Evolutionary conservation across 192 early-diverging fungal genomes (phyloP), one percentile per base, ranked within the genome.

Genomic region (Backusella sp.): DNA sequence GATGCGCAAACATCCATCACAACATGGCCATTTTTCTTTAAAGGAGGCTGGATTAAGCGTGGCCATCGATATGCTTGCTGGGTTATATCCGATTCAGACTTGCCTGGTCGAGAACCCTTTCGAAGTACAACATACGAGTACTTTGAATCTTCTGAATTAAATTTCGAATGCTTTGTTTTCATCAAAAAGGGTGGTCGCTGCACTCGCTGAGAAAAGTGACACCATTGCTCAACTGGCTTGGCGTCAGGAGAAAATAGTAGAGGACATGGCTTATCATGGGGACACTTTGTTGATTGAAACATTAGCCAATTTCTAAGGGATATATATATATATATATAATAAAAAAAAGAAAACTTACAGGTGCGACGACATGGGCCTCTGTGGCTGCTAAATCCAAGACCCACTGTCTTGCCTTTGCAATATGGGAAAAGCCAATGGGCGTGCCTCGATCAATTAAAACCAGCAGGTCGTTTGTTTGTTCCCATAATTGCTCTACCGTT

Each of bases 391-490:
- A 49, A 72, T 78, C 68, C 7, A 96, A 77, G 23, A 96, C 87
- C 75, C 86, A 87, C 23, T 88, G 83, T 42, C 95, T 84, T 0
- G 94, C 94, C 26, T 89, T 81, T 0, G 86, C 86, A 65, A 97
- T 85, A n/a, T 84, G 82, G 17, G 87, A 79, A 70, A 90, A 91
- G 6, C 93, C 91, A 53, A 86, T 83, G 0, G 93, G 92, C 14
- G 92, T 93, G 9, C 96, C 96, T 11, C 93, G 89, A 62, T 97
- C 96, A 32, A 97, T 87, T 59, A 97, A 79, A n/a, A 94, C 91
- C 76, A 97, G 80, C 3, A 90, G 86, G 77, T 97, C 94, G 2
- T 77, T 76, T 15, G 94, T 94, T n/a, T 89, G 88, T n/a, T 85
- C 69, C 96, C 96, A 97, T 52, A 97, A 80, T 14, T 87, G 86